Percentiles rank a stretch among this genome's conserved stretches.
Evolutionary conservation across 179 eudicot genomes (phyloP).

Genomic region (Sideroxylon spinosum): DNA sequence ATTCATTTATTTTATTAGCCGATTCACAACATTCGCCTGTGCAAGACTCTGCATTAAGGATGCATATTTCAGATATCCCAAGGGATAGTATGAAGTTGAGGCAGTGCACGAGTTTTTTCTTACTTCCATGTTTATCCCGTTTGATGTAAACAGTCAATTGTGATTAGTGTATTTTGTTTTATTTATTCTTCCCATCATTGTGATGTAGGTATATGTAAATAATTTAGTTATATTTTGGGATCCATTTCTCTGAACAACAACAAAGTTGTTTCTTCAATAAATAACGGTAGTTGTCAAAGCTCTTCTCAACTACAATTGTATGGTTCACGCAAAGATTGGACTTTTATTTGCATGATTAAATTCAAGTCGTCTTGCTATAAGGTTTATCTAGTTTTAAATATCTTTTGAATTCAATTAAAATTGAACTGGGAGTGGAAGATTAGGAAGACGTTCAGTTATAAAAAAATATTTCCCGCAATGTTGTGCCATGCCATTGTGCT

Average conservation of each 20-base stretch:
- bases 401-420: too few relatives aligned
- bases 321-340: too few relatives aligned
- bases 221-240: background rate
- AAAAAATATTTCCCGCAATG: too few relatives aligned
- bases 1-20: slow-evolving; percentile 1
- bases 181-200: slow-evolving; percentile 4
- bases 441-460: too few relatives aligned
- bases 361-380: too few relatives aligned
- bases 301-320: too few relatives aligned
- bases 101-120: slow-evolving; percentile 2
- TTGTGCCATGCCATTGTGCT: too few relatives aligned
- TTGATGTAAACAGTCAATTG: background rate
- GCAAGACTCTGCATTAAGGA: slow-evolving; percentile 6
- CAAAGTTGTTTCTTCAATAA: background rate
- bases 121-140: background rate
- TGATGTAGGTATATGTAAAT: background rate
- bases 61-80: background rate
- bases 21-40: slow-evolving; percentile 1
- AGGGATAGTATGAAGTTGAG: background rate
- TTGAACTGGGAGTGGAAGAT: too few relatives aligned
- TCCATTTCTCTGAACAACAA: background rate
- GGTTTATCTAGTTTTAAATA: too few relatives aligned
- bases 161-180: background rate
- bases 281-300: too few relatives aligned
- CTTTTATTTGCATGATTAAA: too few relatives aligned